Conservation (phyloP, 163 green algal genomes). For the Chlorella variabilis region DNA sequence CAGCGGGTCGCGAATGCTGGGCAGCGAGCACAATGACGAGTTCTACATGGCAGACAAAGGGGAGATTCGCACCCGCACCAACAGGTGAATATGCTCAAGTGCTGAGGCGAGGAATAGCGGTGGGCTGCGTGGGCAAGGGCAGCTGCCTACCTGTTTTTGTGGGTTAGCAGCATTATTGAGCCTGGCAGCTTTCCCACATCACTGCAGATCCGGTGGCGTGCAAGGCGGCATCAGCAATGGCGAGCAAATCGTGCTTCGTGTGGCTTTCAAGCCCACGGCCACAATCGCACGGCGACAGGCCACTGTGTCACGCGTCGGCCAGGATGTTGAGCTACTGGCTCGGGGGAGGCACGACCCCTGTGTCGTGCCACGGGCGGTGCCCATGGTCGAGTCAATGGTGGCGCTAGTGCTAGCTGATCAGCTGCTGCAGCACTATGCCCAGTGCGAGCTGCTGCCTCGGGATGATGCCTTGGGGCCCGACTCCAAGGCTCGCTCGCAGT, state of each 20-base stretch:
- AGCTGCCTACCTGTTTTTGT: too few relatives aligned
- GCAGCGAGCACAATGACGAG: slow-evolving; percentile 97
- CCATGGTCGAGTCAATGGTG: slow-evolving; percentile 98
- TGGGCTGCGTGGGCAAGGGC: too few relatives aligned
- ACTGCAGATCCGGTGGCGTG: slow-evolving; percentile 81
- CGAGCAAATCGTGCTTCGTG: slow-evolving; percentile 92
- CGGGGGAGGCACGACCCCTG: slow-evolving; percentile 94
- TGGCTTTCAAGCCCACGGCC: slow-evolving; percentile 98
- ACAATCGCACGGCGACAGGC: slow-evolving; percentile 93
- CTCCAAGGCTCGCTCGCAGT: slow-evolving; percentile 57
- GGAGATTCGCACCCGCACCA: slow-evolving; percentile 90
- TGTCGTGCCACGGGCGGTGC: slow-evolving; percentile 95
- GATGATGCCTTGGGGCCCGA: slow-evolving; percentile 59
- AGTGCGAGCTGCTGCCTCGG: slow-evolving; percentile 93
- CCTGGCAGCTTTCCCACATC: too few relatives aligned
- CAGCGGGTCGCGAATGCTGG: slow-evolving; percentile 81
- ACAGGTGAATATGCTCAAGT: slow-evolving; percentile 72
- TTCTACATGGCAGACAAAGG: slow-evolving; percentile 87
- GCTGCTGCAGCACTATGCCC: slow-evolving; percentile 89
- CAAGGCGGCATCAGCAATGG: slow-evolving; percentile 97
- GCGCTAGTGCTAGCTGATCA: slow-evolving; percentile 97
- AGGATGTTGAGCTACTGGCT: slow-evolving; percentile 83
- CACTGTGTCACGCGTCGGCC: slow-evolving; percentile 88
- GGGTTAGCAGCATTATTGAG: too few relatives aligned
- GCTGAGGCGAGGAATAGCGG: too few relatives aligned